These are phyloP conservation scores for Hypomontagnella monticulosa DNA, from an alignment of 495 filamentous ascomycete species.

Conservation along the genomic window DNA sequence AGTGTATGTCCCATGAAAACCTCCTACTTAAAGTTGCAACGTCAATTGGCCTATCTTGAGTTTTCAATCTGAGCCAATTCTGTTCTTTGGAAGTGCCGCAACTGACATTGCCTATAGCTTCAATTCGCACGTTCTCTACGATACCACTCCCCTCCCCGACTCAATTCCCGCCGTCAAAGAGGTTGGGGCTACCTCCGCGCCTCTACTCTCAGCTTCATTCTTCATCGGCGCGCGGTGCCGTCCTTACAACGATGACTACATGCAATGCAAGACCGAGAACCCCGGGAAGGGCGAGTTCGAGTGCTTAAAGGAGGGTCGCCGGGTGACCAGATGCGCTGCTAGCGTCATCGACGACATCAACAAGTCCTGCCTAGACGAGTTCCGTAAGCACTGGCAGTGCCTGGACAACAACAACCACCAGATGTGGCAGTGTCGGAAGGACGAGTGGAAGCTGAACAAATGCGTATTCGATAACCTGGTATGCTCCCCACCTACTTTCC, in stretches of 20 bases:
- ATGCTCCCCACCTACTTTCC: conserved; percentile 47
- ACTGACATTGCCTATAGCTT: conserved; percentile 68
- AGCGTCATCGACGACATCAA: conserved; percentile 98
- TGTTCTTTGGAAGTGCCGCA: conserved; percentile 1
- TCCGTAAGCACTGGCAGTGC: conserved; percentile 92
- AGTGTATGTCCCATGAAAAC: conserved; percentile 51
- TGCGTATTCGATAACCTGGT: conserved; percentile 97
- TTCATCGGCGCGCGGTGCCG: conserved; percentile 97
- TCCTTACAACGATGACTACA: conserved; percentile 97
- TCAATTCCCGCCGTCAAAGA: conserved; percentile 91
- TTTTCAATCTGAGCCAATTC: conserved; percentile 13
- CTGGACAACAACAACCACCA: conserved; percentile 98
- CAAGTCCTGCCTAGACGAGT: conserved; percentile 89
- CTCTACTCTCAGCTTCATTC: conserved; percentile 89
- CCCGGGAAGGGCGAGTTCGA: conserved; percentile 90
- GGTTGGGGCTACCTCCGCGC: conserved; percentile 89
- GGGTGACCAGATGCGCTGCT: conserved; percentile 94
- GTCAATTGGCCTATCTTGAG: conserved; percentile 37
- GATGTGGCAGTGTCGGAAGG: conserved; percentile 86
- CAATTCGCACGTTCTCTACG: conserved; percentile 89
- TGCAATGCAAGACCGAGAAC: conserved; percentile 96
- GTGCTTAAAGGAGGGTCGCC: conserved; percentile 93
- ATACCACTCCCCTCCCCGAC: conserved; percentile 93
- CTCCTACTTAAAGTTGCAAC: neutral
- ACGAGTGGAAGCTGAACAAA: conserved; percentile 83